Conservation (phyloP, 176 grass and related monocot genomes). For the Areca catechu region DNA sequence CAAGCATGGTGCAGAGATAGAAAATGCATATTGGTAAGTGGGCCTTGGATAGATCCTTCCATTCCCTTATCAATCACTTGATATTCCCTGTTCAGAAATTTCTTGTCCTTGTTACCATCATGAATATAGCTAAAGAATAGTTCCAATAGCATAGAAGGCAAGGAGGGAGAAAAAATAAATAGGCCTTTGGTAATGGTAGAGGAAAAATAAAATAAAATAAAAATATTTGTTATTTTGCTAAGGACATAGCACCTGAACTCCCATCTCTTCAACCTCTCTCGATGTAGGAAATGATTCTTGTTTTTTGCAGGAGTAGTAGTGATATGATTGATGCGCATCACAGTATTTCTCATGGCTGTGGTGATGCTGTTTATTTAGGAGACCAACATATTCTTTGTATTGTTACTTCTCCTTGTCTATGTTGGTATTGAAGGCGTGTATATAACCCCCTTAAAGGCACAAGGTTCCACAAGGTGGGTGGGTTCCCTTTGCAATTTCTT, state of each 20-base stretch:
- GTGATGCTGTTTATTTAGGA: conserved; percentile 67
- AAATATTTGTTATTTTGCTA: too few relatives aligned
- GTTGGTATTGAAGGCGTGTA: conserved; percentile 40
- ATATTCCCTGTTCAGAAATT: too few relatives aligned
- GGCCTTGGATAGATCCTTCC: too few relatives aligned
- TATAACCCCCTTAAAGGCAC: conserved; percentile 58
- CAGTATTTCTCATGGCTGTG: conserved; percentile 44
- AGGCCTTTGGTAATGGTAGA: too few relatives aligned
- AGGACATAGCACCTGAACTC: too few relatives aligned
- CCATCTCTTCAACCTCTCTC: not conserved
- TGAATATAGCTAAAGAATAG: too few relatives aligned
- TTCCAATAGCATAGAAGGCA: too few relatives aligned
- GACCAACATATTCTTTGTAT: too few relatives aligned
- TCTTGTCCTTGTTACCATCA: too few relatives aligned
- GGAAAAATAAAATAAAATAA: too few relatives aligned
- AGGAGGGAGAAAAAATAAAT: too few relatives aligned
- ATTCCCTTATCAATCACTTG: too few relatives aligned
- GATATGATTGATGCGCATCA: conserved; percentile 91
- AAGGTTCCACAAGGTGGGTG: conserved; percentile 68
- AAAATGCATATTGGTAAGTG: conserved; percentile 68
- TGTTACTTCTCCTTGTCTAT: conserved; percentile 29
- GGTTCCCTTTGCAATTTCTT: conserved; percentile 74
- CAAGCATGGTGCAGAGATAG: conserved; percentile 64
- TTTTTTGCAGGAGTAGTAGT: conserved; percentile 51
- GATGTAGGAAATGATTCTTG: not conserved